Conservation (phyloP, 169 alveolate species). For the Ichthyophthirius multifiliis region DNA sequence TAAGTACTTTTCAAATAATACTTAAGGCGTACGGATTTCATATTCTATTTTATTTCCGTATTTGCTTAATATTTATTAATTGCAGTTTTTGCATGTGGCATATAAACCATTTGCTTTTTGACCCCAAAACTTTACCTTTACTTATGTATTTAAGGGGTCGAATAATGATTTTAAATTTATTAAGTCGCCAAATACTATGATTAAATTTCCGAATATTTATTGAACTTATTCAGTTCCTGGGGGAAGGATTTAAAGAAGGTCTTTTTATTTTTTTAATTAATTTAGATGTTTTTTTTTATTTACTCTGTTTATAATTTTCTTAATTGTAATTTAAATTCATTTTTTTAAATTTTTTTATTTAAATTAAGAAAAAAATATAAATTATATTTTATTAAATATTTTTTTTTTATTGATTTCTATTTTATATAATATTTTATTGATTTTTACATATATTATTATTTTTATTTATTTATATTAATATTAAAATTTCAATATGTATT, state of each 20-base stretch:
- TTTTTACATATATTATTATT: no score
- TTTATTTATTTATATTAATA: no score
- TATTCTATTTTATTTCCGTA: not conserved
- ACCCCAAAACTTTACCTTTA: conserved; percentile 9
- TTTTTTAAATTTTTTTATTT: no score
- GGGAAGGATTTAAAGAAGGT: not conserved
- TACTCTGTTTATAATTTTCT: no score
- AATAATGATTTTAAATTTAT: not conserved
- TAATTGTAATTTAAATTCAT: no score
- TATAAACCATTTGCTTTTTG: not conserved
- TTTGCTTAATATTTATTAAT: not conserved
- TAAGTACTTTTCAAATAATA: not conserved
- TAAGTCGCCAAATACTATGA: not conserved
- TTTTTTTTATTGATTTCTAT: no score
- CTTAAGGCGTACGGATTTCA: conserved; percentile 9
- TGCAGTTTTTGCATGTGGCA: not conserved
- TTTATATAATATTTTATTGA: no score
- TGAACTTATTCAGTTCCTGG: conserved; percentile 3
- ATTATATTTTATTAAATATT: no score
- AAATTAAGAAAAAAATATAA: no score
- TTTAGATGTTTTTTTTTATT: no score
- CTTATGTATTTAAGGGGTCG: not conserved
- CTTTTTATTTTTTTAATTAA: no score
- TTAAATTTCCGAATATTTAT: not conserved
- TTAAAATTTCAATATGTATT: no score